phyloP scores from a whole-genome alignment of 352 stramenopile genomes.

The Phytophthora crassamura region DNA sequence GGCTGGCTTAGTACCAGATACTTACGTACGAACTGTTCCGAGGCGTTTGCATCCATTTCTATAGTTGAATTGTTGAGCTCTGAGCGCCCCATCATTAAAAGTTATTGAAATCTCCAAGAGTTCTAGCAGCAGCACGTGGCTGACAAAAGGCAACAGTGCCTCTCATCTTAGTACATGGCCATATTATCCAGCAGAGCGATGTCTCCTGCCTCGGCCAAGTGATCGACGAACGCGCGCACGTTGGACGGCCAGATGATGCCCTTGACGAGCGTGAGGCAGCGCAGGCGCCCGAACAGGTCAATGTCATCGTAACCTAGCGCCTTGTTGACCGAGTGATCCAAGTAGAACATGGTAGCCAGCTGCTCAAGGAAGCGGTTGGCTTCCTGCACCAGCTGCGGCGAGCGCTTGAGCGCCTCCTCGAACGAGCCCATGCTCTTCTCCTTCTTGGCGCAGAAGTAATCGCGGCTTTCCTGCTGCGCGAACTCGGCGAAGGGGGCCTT shows the following conservation, averaged over 20 bases:
- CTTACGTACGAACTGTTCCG: too few relatives aligned
- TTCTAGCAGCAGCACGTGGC: too few relatives aligned
- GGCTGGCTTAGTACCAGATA: too few relatives aligned
- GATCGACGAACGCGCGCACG: slow-evolving; percentile 53
- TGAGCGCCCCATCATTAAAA: too few relatives aligned
- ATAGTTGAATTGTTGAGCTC: too few relatives aligned
- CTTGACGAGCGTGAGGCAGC: slow-evolving; percentile 57
- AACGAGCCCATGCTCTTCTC: slow-evolving; percentile 60
- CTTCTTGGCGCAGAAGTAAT: slow-evolving; percentile 68
- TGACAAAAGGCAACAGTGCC: too few relatives aligned
- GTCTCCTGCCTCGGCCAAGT: slow-evolving; percentile 47
- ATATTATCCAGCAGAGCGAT: slow-evolving; percentile 49
- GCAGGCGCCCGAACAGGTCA: slow-evolving; percentile 54
- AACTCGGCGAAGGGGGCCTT: slow-evolving; percentile 56
- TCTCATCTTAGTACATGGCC: too few relatives aligned
- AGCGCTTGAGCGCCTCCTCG: slow-evolving; percentile 46
- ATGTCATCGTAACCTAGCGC: slow-evolving; percentile 64
- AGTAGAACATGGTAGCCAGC: slow-evolving; percentile 50
- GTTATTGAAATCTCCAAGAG: too few relatives aligned
- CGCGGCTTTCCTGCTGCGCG: slow-evolving; percentile 42
- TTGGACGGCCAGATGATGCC: slow-evolving; percentile 52
- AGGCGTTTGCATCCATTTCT: too few relatives aligned
- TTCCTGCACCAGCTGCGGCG: slow-evolving; percentile 44
- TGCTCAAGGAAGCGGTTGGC: slow-evolving; percentile 44
- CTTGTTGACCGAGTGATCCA: slow-evolving; percentile 52